Percentiles rank a stretch among this genome's conserved stretches.
These are phyloP conservation scores for Urostyla sp. DNA, from an alignment of 73 alveolate genomes.

Conservation along the genomic window DNA sequence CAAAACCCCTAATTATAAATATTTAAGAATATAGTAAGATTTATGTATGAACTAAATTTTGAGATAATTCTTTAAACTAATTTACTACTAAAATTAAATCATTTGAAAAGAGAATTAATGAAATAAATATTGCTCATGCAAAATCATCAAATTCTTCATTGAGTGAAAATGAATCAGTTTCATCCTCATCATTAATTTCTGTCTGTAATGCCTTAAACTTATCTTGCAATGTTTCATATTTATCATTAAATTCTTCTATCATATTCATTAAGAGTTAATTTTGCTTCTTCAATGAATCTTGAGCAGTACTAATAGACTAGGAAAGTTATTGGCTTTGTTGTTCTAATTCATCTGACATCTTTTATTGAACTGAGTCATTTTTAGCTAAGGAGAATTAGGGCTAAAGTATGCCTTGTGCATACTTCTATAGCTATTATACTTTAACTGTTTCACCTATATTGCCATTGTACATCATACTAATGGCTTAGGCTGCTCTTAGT, in stretches of 20 bases:
- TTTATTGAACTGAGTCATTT: background rate
- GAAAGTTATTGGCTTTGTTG: background rate
- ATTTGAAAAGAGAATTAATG: too few relatives aligned
- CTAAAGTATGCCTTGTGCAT: too few relatives aligned
- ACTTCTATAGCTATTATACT: too few relatives aligned
- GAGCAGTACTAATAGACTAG: background rate
- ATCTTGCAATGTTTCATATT: slow-evolving; percentile 23
- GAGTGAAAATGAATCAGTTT: too few relatives aligned
- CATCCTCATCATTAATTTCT: slow-evolving; percentile 7
- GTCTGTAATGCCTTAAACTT: slow-evolving; percentile 26
- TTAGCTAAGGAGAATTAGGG: background rate
- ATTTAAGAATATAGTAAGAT: too few relatives aligned
- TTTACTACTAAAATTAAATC: too few relatives aligned
- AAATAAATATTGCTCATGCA: too few relatives aligned
- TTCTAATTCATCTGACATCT: background rate
- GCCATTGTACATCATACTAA: background rate
- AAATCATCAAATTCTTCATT: too few relatives aligned
- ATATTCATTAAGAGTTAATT: background rate
- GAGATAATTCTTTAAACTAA: too few relatives aligned
- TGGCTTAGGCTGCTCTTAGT: slow-evolving; percentile 29
- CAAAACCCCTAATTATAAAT: too few relatives aligned
- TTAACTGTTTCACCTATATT: background rate
- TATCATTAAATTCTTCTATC: slow-evolving; percentile 44
- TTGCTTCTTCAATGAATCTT: slow-evolving; percentile 31
- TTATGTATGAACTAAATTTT: too few relatives aligned